A percentile compares a stretch with the other conserved stretches of the same genome.
Conservation (phyloP, 441 rosid species). For the Melastoma candidum region DNA sequence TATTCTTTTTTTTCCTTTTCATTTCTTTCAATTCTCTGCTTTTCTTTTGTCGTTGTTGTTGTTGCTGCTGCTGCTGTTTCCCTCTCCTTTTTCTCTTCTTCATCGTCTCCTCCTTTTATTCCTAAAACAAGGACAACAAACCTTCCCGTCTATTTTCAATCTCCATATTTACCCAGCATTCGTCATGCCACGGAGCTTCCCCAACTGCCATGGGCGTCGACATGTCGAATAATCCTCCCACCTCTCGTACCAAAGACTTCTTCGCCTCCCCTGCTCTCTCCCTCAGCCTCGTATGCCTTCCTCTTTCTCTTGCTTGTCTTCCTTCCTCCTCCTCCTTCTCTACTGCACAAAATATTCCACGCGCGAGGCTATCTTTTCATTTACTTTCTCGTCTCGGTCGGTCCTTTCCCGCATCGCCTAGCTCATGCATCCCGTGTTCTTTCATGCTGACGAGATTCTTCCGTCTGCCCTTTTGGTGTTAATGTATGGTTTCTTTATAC, state of each 20-base stretch:
- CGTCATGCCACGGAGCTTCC: background rate
- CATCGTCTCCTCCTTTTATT: too few relatives aligned
- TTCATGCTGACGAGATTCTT: background rate
- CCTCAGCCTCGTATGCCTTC: constrained; percentile 57
- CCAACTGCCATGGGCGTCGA: constrained; percentile 78
- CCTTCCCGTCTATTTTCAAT: background rate
- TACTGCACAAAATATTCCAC: background rate
- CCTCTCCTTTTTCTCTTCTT: too few relatives aligned
- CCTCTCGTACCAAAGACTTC: constrained; percentile 74
- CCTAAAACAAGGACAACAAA: too few relatives aligned
- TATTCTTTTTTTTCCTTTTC: constrained; percentile 2
- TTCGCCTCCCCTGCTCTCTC: constrained; percentile 97
- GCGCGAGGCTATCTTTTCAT: too few relatives aligned
- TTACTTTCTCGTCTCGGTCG: too few relatives aligned
- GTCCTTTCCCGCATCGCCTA: too few relatives aligned
- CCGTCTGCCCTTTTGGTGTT: background rate
- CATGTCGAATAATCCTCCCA: constrained; percentile 66
- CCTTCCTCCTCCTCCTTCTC: background rate
- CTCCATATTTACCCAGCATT: constrained; percentile 16
- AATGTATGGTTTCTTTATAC: background rate
- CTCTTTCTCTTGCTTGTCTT: background rate
- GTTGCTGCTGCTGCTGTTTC: too few relatives aligned
- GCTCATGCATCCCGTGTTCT: too few relatives aligned
- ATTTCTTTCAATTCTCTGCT: background rate
- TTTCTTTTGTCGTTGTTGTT: too few relatives aligned